Evolutionary conservation across 352 stramenopile genomes (phyloP), one percentile per base, ranked within the genome.

Genomic region (Globisporangium echinulatum): DNA sequence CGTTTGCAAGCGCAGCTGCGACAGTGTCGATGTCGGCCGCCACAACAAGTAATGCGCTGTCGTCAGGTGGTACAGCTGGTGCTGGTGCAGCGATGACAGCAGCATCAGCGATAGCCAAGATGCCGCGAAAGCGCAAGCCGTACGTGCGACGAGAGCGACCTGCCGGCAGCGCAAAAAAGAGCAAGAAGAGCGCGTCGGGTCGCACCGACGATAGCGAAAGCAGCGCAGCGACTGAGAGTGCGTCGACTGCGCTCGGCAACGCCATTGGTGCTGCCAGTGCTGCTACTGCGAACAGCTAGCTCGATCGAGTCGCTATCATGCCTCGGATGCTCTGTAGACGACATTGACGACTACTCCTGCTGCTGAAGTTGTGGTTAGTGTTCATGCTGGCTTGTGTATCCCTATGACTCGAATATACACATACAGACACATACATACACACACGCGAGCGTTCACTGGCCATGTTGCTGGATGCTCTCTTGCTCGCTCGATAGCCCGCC

Each of bases 131-230:
- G 59, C 78, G 83, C 9, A 91, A 92, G 56, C 19, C 68, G 0
- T 87, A 88, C 59, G 74, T 70, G 33, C 78, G 80, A 51, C 86
- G 77, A 63, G 80, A 90, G 36, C 89, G 88, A 56, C 59, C 54
- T 3, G 36, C 64, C 36, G 63, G 68, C 50, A 67, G 60, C 13
- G 54, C 61, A 10, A 88, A 92, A 71, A 86, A 81, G 43, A 59
- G 50, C 40, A 91, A 87, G 60, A 75, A 64, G 40, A 63, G 36
- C 36, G 6, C 44, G 19, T 47, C 61, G n/a, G 40, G n/a, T 46
- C 33, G n/a, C 7, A n/a, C 19, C 17, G 46, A 33, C 25, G 25
- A 33, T 33, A 33, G 25, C 25, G 25, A 33, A 33, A 33, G 25
- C 25, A 33, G 25, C 25, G 25, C 25, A 33, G 25, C 25, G 2